These are phyloP conservation scores for Holtermannia corniformis DNA, from an alignment of 768 basidiomycete species.

Conservation along the genomic window DNA sequence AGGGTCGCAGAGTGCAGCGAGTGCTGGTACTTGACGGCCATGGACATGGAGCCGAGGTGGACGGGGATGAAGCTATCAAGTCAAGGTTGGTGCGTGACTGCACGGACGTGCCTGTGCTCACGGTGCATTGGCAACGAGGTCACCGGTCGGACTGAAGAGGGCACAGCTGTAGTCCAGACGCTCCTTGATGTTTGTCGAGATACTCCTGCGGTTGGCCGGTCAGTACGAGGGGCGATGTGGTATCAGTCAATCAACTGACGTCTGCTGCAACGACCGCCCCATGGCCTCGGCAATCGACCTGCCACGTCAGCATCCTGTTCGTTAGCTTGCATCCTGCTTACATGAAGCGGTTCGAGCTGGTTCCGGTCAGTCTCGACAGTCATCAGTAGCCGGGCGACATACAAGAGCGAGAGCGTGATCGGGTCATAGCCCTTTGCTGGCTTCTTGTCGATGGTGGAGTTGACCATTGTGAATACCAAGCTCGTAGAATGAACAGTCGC, in stretches of 20 bases:
- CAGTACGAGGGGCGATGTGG: no score
- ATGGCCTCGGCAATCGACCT: slow-evolving; percentile 85
- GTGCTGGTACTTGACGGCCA: slow-evolving; percentile 35
- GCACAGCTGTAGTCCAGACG: slow-evolving; percentile 92
- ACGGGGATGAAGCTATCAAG: slow-evolving; percentile 25
- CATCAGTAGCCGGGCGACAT: no score
- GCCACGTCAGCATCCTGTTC: not conserved
- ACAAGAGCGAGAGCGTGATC: slow-evolving; percentile 15
- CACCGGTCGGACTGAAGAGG: slow-evolving; percentile 86
- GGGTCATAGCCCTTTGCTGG: slow-evolving; percentile 15
- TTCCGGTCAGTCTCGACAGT: not conserved
- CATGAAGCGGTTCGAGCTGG: slow-evolving; percentile 88
- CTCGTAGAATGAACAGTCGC: not conserved
- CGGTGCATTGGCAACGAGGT: slow-evolving; percentile 86
- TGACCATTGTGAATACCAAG: not conserved
- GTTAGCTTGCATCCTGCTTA: not conserved
- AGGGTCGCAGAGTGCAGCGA: slow-evolving; percentile 45
- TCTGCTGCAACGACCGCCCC: slow-evolving; percentile 82
- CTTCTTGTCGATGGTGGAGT: not conserved
- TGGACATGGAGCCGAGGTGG: slow-evolving; percentile 29
- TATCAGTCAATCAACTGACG: no score
- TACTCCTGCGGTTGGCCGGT: no score
- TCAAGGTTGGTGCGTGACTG: no score
- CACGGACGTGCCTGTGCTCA: no score
- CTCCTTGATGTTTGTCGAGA: slow-evolving; percentile 98